These are phyloP conservation scores for Cladobotryum protrusum DNA, from an alignment of 2,329 filamentous ascomycete species.

Conservation along the genomic window DNA sequence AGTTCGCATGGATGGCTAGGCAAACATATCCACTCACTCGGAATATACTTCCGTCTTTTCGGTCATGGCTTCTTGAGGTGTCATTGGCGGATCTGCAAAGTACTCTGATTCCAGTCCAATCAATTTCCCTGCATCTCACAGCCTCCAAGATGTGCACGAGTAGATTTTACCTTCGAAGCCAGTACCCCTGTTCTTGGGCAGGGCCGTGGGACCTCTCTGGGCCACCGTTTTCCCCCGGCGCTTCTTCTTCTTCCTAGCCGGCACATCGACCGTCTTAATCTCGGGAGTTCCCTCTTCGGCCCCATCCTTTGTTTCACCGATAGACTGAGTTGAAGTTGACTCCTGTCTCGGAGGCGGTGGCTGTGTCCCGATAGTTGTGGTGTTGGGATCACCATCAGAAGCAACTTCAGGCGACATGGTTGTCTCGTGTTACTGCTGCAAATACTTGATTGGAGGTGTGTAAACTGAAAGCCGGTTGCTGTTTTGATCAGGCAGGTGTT, in stretches of 20 bases:
- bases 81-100: conserved; percentile 74
- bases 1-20: too few relatives aligned
- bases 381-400: too few relatives aligned
- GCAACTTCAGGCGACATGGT: too few relatives aligned
- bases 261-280: not conserved
- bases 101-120: conserved; percentile 44
- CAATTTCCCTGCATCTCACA: not conserved
- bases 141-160: not conserved
- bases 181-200: conserved; percentile 43
- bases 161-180: conserved; percentile 59
- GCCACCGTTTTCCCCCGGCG: conserved; percentile 14
- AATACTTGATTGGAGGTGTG: too few relatives aligned
- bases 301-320: not conserved
- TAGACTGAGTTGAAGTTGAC: too few relatives aligned
- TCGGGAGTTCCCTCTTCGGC: not conserved
- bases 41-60: conserved; percentile 63
- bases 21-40: conserved; percentile 38
- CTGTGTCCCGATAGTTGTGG: too few relatives aligned
- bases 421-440: too few relatives aligned
- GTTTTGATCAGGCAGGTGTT: too few relatives aligned
- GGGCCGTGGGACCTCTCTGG: conserved; percentile 34
- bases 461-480: too few relatives aligned
- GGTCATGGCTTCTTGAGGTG: conserved; percentile 58
- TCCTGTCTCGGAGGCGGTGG: too few relatives aligned
- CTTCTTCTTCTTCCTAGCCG: conserved; percentile 17